Evolutionary conservation across 2,329 filamentous ascomycete species (phyloP).

Genomic region (Coccinonectria pachysandricola): DNA sequence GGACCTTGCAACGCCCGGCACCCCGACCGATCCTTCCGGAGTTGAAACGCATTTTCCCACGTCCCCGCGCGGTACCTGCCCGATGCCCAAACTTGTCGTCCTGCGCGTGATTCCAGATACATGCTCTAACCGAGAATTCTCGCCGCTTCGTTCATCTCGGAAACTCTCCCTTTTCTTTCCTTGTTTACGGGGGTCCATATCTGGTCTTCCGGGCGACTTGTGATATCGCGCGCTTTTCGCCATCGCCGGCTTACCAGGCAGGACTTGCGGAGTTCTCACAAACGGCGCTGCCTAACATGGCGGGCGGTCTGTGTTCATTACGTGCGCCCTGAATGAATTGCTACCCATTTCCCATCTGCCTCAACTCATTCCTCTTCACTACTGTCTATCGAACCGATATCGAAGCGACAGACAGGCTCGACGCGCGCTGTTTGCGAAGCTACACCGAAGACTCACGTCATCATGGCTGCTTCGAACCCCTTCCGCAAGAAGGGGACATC

Average conservation of each 20-base stretch:
- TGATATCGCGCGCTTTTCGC: conserved; percentile 4
- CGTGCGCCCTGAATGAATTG: conserved; percentile 18
- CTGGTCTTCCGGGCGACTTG: too few species aligned
- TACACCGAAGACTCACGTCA: conserved; percentile 5
- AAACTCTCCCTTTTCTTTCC: conserved; percentile 5
- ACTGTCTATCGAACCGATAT: too few species aligned
- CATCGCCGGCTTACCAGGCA: conserved; percentile 5
- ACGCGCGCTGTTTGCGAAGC: too few species aligned
- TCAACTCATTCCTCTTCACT: conserved; percentile 7
- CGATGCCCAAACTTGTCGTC: conserved; percentile 5
- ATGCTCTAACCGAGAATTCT: too few species aligned
- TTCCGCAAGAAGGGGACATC: conserved; percentile 35
- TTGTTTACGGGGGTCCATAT: too few species aligned
- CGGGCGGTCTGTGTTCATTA: conserved; percentile 15
- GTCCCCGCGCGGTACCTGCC: too few species aligned
- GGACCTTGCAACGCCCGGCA: conserved; percentile 5
- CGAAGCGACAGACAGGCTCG: too few species aligned
- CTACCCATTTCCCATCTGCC: too few species aligned
- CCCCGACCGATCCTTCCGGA: conserved; percentile 19
- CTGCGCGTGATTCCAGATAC: too few species aligned
- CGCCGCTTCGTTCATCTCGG: conserved; percentile 5
- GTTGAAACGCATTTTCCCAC: too few species aligned
- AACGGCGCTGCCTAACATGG: conserved; percentile 21
- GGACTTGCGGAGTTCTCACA: conserved; percentile 4
- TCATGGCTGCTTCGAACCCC: conserved; percentile 36